Percentiles rank a stretch among this genome's conserved stretches.
Conservation (phyloP, 169 alveolate species). For the Plasmodium relictum region DNA sequence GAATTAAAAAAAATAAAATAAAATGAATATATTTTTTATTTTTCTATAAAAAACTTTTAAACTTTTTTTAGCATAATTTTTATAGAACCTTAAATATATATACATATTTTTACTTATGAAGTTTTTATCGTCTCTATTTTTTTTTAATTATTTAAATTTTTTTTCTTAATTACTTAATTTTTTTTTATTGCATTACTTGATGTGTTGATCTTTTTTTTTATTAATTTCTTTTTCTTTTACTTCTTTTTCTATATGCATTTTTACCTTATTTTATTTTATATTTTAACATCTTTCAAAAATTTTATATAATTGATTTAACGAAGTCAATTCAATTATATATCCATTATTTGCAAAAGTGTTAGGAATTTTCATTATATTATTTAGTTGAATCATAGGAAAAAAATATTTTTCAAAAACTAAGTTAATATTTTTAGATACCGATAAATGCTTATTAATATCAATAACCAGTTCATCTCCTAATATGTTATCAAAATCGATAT, state of each 20-base stretch:
- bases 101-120: background rate
- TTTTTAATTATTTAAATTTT: background rate
- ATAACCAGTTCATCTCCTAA: conserved; percentile 65
- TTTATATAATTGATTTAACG: conserved; percentile 77
- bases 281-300: conserved; percentile 76
- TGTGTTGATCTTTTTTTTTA: background rate
- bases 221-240: background rate
- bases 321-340: conserved; percentile 76
- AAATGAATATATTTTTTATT: no score
- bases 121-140: background rate
- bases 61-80: no score
- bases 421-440: conserved; percentile 65
- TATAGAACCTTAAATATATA: background rate
- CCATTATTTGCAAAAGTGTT: conserved; percentile 54
- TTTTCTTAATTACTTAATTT: no score
- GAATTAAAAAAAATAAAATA: no score
- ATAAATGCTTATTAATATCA: conserved; percentile 50
- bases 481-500: conserved; percentile 10
- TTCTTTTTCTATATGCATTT: background rate
- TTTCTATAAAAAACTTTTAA: no score
- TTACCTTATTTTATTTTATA: background rate
- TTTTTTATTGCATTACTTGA: background rate
- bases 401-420: conserved; percentile 66
- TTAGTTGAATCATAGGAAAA: conserved; percentile 69
- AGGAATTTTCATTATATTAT: conserved; percentile 52